Evolutionary conservation across 805 yeast species (phyloP), one percentile per base, ranked within the genome.

Genomic region (Suhomyces sp.): DNA sequence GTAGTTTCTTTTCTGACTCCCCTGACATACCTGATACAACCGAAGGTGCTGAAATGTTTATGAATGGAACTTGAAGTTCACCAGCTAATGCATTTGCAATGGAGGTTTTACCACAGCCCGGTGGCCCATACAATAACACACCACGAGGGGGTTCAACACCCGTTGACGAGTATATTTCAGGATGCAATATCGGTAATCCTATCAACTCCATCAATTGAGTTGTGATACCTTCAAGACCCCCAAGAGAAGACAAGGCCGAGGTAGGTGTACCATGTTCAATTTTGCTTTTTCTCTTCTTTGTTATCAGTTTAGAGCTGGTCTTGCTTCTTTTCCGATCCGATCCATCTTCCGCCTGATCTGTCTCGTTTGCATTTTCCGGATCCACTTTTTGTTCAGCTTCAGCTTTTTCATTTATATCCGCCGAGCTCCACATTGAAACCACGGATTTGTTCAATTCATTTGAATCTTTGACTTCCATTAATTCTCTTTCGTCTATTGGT

Each of bases 1-100:
- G 78, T 20, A 94, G 77, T 64, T 93, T 92, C 75, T 94, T 94
- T 67, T 94, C 99, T 56, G 93, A 84, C 67, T 94, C 99, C 43
- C 99, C 99, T n/a, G 97, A 89, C 98, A 94, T 94, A 4, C 99
- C 99, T 55, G 97, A 89, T 0, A 94, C 98, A 7, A 94, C 89
- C 2, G 96, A 86, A 1, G 99, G 99, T 0, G 99, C 98, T 24
- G 96, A 87, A 1, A 94, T 79, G 44, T 87, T 86, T 15, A 94
- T 83, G 64, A 94, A 94, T 0, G 98, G 97, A 0, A 94, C 97
- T 59, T 90, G 87, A 29, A 94, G 77, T 63, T 93, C 97, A 25
- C 97, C 97, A 1, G 99, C 99, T 20, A 94, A 73, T 0, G 98
- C 97, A 67, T 91, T 91, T 3, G 99, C 99, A 49, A 94, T 85